These are phyloP conservation scores for Fusarium sp. DNA, from an alignment of 2,329 filamentous ascomycete species.

Conservation along the genomic window DNA sequence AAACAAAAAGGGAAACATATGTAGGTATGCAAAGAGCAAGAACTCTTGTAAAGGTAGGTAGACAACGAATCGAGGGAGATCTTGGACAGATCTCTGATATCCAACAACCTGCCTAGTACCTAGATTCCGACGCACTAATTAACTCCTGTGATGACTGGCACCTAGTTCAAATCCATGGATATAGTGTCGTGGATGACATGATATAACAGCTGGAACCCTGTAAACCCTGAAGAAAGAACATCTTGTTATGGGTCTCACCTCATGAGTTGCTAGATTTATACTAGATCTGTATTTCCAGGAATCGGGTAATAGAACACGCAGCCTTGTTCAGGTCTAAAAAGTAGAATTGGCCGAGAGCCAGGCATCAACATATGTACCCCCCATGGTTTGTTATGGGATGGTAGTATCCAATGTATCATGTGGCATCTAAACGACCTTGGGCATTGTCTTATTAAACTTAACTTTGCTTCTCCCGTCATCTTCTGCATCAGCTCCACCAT, in stretches of 20 bases:
- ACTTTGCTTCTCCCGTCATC: background rate
- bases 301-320: background rate
- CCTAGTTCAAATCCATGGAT: background rate
- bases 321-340: background rate
- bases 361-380: slow-evolving; percentile 2
- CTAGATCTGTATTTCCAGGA: slow-evolving; percentile 34
- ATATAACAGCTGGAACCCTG: background rate
- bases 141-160: background rate
- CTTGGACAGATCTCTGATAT: background rate
- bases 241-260: background rate
- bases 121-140: background rate
- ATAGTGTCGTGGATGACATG: background rate
- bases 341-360: slow-evolving; percentile 10
- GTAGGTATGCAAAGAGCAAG: background rate
- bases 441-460: background rate
- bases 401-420: background rate
- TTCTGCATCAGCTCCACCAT: background rate
- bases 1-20: background rate
- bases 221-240: background rate
- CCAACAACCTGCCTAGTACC: background rate
- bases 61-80: background rate
- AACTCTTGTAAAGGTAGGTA: background rate
- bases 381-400: background rate
- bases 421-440: background rate
- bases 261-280: background rate